These are phyloP conservation scores for Parastagonospora nodorum DNA, from an alignment of 2,329 filamentous ascomycete species.

Conservation along the genomic window DNA sequence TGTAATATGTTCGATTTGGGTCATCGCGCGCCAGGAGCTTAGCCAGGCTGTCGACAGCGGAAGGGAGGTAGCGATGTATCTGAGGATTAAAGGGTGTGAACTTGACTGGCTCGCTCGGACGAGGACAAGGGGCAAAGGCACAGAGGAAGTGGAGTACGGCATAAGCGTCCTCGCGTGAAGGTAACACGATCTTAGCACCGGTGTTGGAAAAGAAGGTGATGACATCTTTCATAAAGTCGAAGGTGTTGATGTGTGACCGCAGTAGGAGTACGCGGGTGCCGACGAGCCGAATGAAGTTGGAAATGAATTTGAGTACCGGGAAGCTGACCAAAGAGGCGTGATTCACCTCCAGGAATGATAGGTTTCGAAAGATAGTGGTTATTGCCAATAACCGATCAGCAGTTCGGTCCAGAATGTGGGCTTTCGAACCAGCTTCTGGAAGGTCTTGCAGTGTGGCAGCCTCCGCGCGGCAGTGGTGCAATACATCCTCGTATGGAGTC, in stretches of 20 bases:
- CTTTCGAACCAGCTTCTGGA: slow-evolving; percentile 73
- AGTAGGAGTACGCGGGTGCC: slow-evolving; percentile 89
- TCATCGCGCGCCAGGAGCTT: slow-evolving; percentile 93
- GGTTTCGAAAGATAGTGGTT: slow-evolving; percentile 88
- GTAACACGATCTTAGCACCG: slow-evolving; percentile 77
- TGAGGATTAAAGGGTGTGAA: slow-evolving; percentile 82
- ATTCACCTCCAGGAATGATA: slow-evolving; percentile 84
- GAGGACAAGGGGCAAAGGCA: slow-evolving; percentile 82
- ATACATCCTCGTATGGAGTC: slow-evolving; percentile 83
- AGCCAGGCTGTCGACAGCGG: slow-evolving; percentile 86
- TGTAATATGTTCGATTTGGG: slow-evolving; percentile 85
- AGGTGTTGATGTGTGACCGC: slow-evolving; percentile 78
- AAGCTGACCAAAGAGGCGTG: slow-evolving; percentile 76
- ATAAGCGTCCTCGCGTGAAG: slow-evolving; percentile 83
- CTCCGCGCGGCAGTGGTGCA: slow-evolving; percentile 78
- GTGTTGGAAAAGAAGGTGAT: slow-evolving; percentile 90
- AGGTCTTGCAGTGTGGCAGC: slow-evolving; percentile 73
- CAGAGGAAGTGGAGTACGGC: slow-evolving; percentile 87
- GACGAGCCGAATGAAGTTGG: slow-evolving; percentile 80
- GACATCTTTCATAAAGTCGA: slow-evolving; percentile 97
- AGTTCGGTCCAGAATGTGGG: slow-evolving; percentile 82
- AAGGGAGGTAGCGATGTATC: slow-evolving; percentile 84
- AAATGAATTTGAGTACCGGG: slow-evolving; percentile 80
- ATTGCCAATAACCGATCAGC: slow-evolving; percentile 88
- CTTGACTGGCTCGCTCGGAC: slow-evolving; percentile 66